These are phyloP conservation scores for Syzygium aromaticum DNA, from an alignment of 345 rosid species.

Conservation along the genomic window DNA sequence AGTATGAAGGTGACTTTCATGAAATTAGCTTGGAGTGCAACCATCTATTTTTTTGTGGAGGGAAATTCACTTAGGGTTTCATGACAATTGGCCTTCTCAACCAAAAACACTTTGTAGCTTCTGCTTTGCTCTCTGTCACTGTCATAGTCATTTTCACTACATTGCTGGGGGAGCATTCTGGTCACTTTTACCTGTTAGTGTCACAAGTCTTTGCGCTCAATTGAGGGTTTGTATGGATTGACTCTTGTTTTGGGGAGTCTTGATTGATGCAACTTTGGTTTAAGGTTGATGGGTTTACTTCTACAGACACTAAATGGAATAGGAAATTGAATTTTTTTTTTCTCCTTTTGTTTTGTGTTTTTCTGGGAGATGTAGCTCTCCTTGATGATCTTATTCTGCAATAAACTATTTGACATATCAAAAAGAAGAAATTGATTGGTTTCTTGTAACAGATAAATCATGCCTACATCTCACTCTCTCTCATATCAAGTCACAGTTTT, in stretches of 20 bases:
- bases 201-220: not conserved
- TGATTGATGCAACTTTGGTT: not conserved
- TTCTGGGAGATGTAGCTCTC: not conserved
- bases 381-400: not conserved
- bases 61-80: not conserved
- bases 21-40: not conserved
- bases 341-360: too few species aligned
- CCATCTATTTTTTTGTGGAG: not conserved
- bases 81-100: not conserved
- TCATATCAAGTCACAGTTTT: not conserved
- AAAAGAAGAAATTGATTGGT: not conserved
- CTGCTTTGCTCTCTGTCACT: not conserved
- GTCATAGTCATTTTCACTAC: not conserved
- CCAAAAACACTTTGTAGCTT: not conserved
- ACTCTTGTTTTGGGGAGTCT: not conserved
- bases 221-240: not conserved
- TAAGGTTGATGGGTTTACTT: not conserved
- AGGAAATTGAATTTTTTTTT: not conserved
- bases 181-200: not conserved
- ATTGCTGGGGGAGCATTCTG: not conserved
- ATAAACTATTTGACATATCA: not conserved
- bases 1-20: not conserved
- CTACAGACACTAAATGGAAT: not conserved
- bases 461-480: not conserved
- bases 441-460: not conserved